Percentiles rank a stretch among this genome's conserved stretches.
Evolutionary conservation across 2,329 filamentous ascomycete species (phyloP).

Genomic region (Boeremia lycopersici): DNA sequence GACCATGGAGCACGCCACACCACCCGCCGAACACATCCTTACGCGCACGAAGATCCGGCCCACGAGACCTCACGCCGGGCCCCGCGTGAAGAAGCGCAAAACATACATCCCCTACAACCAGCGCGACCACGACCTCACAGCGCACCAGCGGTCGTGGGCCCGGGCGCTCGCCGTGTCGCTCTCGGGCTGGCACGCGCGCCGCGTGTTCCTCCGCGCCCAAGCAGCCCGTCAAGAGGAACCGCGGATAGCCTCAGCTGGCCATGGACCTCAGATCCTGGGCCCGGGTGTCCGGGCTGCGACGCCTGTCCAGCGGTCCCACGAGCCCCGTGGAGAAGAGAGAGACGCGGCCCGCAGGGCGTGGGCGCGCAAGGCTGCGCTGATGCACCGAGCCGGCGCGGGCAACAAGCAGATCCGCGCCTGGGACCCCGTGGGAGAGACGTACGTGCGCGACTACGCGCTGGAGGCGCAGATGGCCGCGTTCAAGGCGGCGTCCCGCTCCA

Average conservation of each 20-base stretch:
- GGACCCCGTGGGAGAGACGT: neutral
- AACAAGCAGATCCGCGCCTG: neutral
- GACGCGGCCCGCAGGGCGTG: neutral
- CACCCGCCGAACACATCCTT: too few relatives aligned
- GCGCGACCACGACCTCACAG: neutral
- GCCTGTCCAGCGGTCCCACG: neutral
- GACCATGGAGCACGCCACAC: too few relatives aligned
- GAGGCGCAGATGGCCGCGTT: neutral
- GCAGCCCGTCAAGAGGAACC: neutral
- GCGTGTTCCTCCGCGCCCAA: neutral
- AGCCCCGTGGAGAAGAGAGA: neutral
- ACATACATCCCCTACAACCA: neutral
- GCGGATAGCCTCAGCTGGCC: neutral
- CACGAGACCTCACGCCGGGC: too few relatives aligned
- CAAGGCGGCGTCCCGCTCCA: neutral
- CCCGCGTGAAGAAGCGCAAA: neutral
- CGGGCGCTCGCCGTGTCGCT: neutral
- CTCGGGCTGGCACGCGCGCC: neutral
- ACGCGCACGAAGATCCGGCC: too few relatives aligned
- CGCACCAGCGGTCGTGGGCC: constrained; percentile 1
- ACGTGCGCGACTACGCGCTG: neutral
- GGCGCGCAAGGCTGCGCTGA: neutral
- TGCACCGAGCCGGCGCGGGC: neutral
- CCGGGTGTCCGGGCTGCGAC: too few relatives aligned
- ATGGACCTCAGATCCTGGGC: neutral